Evolutionary conservation across 73 alveolate genomes (phyloP), one percentile per base, ranked within the genome.

Genomic region (Blepharisma japonicum): DNA sequence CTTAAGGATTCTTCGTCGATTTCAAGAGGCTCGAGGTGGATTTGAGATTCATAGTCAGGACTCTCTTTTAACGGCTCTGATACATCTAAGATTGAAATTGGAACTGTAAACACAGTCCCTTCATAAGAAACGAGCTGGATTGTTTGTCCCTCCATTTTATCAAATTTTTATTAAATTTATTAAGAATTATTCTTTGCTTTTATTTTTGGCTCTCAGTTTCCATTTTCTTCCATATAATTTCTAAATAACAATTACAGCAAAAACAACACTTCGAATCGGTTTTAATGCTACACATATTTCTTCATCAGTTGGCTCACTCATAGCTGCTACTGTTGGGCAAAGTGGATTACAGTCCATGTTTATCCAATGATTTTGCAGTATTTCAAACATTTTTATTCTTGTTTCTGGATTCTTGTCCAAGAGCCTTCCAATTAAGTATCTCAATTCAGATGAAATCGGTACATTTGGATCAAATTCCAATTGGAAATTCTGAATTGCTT

Each of bases 341-440:
- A 61, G 46, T 18, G 74, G 74, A 61, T 20, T 20, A 20, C 50
- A 61, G 18, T 71, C 92, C 42, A 87, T 90, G 83, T 90, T 92
- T 27, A 94, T 55, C 99, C 98, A 95, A 39, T 79, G 81, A 83
- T 95, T 89, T 71, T 77, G 85, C 71, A 87, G 87, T 18, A 93
- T 56, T 39, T 92, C 97, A 48, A 80, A 79, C 3, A 87, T 87
- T 6, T 94, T 91, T 18, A 87, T 71, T 83, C 99, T 82, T 68
- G 83, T 86, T 18, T 81, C 82, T 7, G 98, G 98, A 77, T 94
- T 86, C 78, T 92, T 90, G 67, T 92, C 97, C 5, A 96, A 82
- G 82, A 95, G 81, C 49, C 84, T 51, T 18, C 49, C 48, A 5
- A 96, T 56, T 7, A 94, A 61, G 77, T 79, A 67, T 77, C 91